Percentiles rank a stretch among this genome's conserved stretches.
Conservation (phyloP, 208 protist genomes). For the Entamoeba histolytica region DNA sequence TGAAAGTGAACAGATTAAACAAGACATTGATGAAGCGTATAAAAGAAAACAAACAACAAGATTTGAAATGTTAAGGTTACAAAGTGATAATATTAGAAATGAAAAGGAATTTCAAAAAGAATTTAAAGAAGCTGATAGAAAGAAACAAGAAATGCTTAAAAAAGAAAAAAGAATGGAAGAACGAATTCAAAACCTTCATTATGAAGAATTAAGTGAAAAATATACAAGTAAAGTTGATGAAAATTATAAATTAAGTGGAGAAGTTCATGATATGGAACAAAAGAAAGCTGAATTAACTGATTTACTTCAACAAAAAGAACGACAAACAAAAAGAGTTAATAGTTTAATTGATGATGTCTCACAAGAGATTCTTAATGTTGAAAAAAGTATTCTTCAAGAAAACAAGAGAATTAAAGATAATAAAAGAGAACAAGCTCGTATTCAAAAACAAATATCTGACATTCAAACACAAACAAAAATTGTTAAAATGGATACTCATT, state of each 20-base stretch:
- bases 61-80: neutral
- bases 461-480: neutral
- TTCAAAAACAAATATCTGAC: neutral
- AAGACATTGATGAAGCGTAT: neutral
- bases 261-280: neutral
- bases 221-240: no score
- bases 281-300: neutral
- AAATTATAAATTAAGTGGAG: neutral
- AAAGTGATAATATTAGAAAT: neutral
- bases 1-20: neutral
- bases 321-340: neutral
- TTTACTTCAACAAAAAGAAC: neutral
- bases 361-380: neutral
- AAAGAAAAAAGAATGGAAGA: neutral
- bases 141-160: neutral
- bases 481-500: neutral
- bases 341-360: neutral
- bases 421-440: neutral
- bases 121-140: neutral
- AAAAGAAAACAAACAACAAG: neutral
- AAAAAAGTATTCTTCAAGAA: neutral
- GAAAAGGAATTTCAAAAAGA: neutral
- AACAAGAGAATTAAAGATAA: neutral
- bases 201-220: neutral
- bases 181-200: neutral